Conservation (phyloP, 208 protist genomes). For the Acanthamoeba sp. region DNA sequence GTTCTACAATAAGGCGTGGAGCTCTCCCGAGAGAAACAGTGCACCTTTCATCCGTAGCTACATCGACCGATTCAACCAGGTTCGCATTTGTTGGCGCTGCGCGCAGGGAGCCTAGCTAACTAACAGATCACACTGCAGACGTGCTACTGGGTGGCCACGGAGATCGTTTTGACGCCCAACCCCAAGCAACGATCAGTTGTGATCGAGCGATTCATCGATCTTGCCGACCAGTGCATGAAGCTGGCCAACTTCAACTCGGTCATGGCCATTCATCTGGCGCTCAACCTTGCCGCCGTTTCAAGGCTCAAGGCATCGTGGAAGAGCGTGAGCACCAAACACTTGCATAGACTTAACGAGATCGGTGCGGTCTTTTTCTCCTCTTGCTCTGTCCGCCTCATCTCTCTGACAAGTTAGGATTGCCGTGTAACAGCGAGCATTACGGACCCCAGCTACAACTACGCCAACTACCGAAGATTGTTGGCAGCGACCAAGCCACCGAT, state of each 20-base stretch:
- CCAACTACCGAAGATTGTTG: constrained; percentile 44
- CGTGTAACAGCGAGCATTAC: not conserved
- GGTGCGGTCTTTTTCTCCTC: not conserved
- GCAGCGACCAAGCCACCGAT: not conserved
- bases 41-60: not conserved
- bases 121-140: too few species aligned
- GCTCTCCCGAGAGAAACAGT: not conserved
- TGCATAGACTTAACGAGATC: not conserved
- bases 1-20: constrained; percentile 49
- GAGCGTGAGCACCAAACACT: constrained; percentile 1
- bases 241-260: constrained; percentile 63
- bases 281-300: not conserved
- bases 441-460: constrained; percentile 41
- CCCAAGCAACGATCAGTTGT: constrained; percentile 45
- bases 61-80: constrained; percentile 68
- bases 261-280: constrained; percentile 55
- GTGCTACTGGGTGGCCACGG: constrained; percentile 67
- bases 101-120: too few species aligned
- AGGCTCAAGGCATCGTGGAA: constrained; percentile 65
- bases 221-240: not conserved
- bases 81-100: too few species aligned
- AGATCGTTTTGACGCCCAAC: constrained; percentile 59
- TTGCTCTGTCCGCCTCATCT: not conserved
- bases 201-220: constrained; percentile 49
- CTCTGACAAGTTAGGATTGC: not conserved